A percentile compares a stretch with the other conserved stretches of the same genome.
These are phyloP conservation scores for Orbilia quercus DNA, from an alignment of 2,329 filamentous ascomycete genomes.

Conservation along the genomic window DNA sequence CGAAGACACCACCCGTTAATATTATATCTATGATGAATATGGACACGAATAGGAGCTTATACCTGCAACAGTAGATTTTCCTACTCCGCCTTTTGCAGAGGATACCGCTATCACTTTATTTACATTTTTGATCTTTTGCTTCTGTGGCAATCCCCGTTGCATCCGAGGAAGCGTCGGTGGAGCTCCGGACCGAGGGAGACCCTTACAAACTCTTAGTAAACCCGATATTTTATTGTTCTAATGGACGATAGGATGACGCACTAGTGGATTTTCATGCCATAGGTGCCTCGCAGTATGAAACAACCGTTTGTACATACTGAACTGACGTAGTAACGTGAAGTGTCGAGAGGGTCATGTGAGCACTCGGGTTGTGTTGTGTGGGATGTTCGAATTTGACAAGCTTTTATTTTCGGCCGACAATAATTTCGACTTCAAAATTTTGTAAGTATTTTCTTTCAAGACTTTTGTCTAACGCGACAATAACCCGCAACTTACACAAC, in stretches of 20 bases:
- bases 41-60: conserved; percentile 19
- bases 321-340: neutral
- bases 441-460: conserved; percentile 9
- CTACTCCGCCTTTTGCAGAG: conserved; percentile 97
- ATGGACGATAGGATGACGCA: neutral
- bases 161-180: conserved; percentile 75
- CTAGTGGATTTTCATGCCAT: conserved; percentile 55
- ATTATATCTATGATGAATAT: neutral
- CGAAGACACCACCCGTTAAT: neutral
- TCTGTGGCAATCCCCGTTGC: conserved; percentile 83
- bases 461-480: conserved; percentile 18
- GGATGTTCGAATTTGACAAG: conserved; percentile 37
- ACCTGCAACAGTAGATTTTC: conserved; percentile 93
- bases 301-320: conserved; percentile 61
- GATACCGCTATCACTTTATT: conserved; percentile 95
- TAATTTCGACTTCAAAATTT: conserved; percentile 40
- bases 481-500: neutral
- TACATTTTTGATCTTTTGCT: conserved; percentile 83
- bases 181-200: conserved; percentile 80
- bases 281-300: conserved; percentile 49
- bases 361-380: conserved; percentile 46
- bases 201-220: conserved; percentile 67
- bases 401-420: conserved; percentile 57
- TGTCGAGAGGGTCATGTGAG: neutral
- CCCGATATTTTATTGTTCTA: neutral